Evolutionary conservation across 1,139 yeast genomes (phyloP).

Genomic region (Martiniozyma asiatica): DNA sequence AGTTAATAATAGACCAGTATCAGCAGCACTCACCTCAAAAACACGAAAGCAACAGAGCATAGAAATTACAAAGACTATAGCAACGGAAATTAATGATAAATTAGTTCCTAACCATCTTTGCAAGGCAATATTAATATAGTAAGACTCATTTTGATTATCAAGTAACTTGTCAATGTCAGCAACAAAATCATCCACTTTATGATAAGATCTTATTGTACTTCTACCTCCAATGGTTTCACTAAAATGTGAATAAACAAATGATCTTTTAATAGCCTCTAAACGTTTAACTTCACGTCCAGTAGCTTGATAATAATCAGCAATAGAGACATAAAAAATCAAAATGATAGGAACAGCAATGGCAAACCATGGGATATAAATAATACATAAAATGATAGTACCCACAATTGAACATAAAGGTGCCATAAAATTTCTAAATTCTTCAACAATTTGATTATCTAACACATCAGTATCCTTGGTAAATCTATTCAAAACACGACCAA

Average conservation of each 20-base stretch:
- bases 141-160: conserved; percentile 62
- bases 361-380: conserved; percentile 62
- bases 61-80: conserved; percentile 36
- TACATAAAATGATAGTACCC: conserved; percentile 57
- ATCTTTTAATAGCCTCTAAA: conserved; percentile 64
- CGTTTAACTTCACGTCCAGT: conserved; percentile 71
- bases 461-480: conserved; percentile 53
- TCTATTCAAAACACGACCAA: conserved; percentile 47
- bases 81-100: conserved; percentile 42
- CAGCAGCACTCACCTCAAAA: conserved; percentile 49
- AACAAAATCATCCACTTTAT: conserved; percentile 37
- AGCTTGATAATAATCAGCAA: conserved; percentile 57
- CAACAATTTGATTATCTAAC: conserved; percentile 45
- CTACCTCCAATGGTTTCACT: conserved; percentile 66
- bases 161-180: conserved; percentile 36
- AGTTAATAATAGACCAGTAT: conserved; percentile 61
- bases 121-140: conserved; percentile 50
- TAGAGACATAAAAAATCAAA: conserved; percentile 30
- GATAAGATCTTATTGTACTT: conserved; percentile 49
- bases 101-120: conserved; percentile 76
- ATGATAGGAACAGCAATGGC: conserved; percentile 49
- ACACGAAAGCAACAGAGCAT: conserved; percentile 53
- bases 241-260: conserved; percentile 66
- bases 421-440: conserved; percentile 35
- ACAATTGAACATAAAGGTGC: conserved; percentile 41